Percentiles rank a stretch among this genome's conserved stretches.
phyloP scores from a whole-genome alignment of 805 yeast genomes.

The Osmozyma mogii region DNA sequence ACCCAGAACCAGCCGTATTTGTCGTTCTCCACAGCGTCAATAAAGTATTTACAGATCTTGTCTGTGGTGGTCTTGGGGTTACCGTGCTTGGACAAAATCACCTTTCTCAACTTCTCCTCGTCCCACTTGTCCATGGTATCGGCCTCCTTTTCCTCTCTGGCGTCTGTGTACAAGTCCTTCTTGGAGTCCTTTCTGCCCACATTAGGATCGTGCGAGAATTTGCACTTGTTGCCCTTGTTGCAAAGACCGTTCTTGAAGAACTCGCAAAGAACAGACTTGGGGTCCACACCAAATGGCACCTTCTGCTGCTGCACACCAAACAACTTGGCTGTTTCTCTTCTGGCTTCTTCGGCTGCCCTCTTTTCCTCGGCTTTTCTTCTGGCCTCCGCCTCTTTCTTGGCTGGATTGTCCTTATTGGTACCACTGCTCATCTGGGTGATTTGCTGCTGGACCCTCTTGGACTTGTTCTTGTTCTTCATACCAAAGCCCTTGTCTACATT shows the following conservation, averaged over 20 bases:
- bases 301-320: slow-evolving; percentile 70
- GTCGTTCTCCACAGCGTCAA: slow-evolving; percentile 94
- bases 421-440: slow-evolving; percentile 35
- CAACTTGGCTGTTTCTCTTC: slow-evolving; percentile 75
- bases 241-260: slow-evolving; percentile 83
- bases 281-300: slow-evolving; percentile 96
- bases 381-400: slow-evolving; percentile 68
- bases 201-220: slow-evolving; percentile 82
- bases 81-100: slow-evolving; percentile 87
- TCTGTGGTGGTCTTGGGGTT: slow-evolving; percentile 92
- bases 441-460: slow-evolving; percentile 80
- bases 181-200: slow-evolving; percentile 84
- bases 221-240: slow-evolving; percentile 78
- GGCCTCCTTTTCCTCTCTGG: slow-evolving; percentile 58
- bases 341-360: slow-evolving; percentile 86
- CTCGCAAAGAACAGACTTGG: slow-evolving; percentile 86
- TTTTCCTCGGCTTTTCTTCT: slow-evolving; percentile 67
- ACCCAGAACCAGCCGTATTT: slow-evolving; percentile 99
- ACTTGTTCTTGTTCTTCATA: slow-evolving; percentile 89
- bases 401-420: slow-evolving; percentile 43
- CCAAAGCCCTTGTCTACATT: slow-evolving; percentile 96
- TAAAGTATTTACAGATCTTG: slow-evolving; percentile 85
- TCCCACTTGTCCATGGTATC: slow-evolving; percentile 98
- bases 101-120: slow-evolving; percentile 85
- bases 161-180: slow-evolving; percentile 89